Evolutionary conservation across 345 rosid species (phyloP), one percentile per base, ranked within the genome.

Genomic region (Mercurialis annua): DNA sequence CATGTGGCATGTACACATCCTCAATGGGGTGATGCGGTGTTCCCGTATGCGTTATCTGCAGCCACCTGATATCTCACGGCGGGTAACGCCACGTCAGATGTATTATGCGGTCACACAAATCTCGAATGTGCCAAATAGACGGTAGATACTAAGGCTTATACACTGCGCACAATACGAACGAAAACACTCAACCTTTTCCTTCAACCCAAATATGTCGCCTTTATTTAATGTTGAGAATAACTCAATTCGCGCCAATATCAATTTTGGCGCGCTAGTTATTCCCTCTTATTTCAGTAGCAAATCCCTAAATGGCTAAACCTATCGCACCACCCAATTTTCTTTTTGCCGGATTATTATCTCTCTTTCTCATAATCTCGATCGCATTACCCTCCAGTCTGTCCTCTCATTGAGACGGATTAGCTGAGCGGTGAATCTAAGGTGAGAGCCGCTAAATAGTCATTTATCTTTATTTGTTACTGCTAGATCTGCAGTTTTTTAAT

Each of bases 221-320:
- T 53, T 52, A 40, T 29, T 27, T 6, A 36, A 26, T 31, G 17
- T 7, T 5, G 38, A 52, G 24, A 10, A 24, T 11, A 27, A 26
- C 36, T 42, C n/a, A 11, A 23, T 67, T 73, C 64, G 68, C 77
- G 77, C 77, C 58, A 61, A 53, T 14, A 60, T 24, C 4, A 20
- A 1, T 21, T 61, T 73, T 67, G 72, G 77, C 77, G 74, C 71
- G 62, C 12, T 21, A 15, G 11, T 46, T 34, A 30, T 60, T 59
- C 59, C 24, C 17, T 53, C 42, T 17, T 23, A 54, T 53, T 77
- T 64, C 24, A 18, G 30, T 2, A 58, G 69, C 58, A 30, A 30
- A 2, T 12, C 52, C 54, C 49, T 48, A 31, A 11, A 3, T 17
- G 20, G 15, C 62, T 27, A 51, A 26, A 34, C 65, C 1, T 29